Evolutionary conservation across 2,329 filamentous ascomycete genomes (phyloP).

Genomic region (Leptoxyphium fumago): DNA sequence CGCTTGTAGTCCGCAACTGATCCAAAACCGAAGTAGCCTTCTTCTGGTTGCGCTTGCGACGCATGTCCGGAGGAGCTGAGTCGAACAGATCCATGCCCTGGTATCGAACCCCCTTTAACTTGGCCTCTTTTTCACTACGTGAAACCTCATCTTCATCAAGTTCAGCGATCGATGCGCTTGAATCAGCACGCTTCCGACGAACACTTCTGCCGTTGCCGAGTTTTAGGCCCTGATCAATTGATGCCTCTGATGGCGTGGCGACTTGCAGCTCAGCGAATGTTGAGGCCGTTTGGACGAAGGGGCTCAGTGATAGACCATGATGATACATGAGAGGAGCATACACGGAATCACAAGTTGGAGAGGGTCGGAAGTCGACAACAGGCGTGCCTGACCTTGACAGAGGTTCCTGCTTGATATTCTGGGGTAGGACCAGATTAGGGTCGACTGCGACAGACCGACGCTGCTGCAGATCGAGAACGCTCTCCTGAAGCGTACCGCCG

Average conservation of each 20-base stretch:
- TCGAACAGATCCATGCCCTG: constrained; percentile 74
- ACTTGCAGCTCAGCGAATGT: background rate
- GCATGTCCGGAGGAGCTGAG: constrained; percentile 58
- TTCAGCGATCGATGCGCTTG: background rate
- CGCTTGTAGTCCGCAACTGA: constrained; percentile 50
- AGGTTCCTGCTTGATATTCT: constrained; percentile 11
- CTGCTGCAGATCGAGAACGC: constrained; percentile 18
- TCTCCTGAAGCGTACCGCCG: constrained; percentile 11
- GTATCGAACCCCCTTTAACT: constrained; percentile 59
- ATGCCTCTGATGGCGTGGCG: background rate
- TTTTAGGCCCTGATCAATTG: background rate
- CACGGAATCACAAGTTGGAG: background rate
- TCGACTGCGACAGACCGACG: constrained; percentile 2
- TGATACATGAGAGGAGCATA: background rate
- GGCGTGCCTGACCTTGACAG: constrained; percentile 16
- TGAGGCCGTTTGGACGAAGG: background rate
- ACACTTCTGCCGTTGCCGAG: background rate
- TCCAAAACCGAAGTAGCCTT: constrained; percentile 59
- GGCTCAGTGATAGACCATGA: background rate
- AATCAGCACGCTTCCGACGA: background rate
- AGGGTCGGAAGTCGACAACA: background rate
- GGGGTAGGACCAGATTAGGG: background rate
- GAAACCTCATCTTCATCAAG: constrained; percentile 17
- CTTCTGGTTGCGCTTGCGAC: constrained; percentile 61
- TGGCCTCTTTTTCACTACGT: constrained; percentile 23